Evolutionary conservation across 2,329 filamentous ascomycete genomes (phyloP).

Genomic region (Curvularia verruculosa): DNA sequence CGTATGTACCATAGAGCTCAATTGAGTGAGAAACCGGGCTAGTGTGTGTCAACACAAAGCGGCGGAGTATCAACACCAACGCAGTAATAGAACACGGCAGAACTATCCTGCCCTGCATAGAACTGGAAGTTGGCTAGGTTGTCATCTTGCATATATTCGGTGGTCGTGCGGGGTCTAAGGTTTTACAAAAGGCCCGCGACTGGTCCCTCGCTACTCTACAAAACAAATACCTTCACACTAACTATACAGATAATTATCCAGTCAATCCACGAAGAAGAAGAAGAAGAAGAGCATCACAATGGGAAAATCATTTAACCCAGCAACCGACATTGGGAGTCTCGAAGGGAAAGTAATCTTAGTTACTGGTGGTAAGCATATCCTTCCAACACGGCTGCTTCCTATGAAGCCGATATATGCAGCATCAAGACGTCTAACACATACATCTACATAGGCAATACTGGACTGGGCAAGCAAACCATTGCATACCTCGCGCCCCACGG

Average conservation of each 20-base stretch:
- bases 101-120: background rate
- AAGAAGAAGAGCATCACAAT: conserved; percentile 21
- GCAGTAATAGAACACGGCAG: background rate
- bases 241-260: background rate
- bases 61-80: background rate
- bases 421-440: conserved; percentile 7
- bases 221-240: background rate
- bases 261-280: conserved; percentile 2
- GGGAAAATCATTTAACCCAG: conserved; percentile 36
- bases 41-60: background rate
- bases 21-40: background rate
- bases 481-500: conserved; percentile 53
- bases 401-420: background rate
- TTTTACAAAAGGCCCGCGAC: background rate
- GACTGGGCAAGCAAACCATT: conserved; percentile 56
- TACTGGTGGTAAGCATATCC: conserved; percentile 39
- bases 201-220: too few species aligned
- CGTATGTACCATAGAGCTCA: background rate
- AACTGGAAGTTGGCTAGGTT: background rate
- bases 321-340: conserved; percentile 31
- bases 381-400: background rate
- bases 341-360: conserved; percentile 45
- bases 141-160: background rate
- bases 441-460: conserved; percentile 50
- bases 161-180: background rate